phyloP scores from a whole-genome alignment of 1,284 basidiomycete genomes.

The Ganoderma meredithae region DNA sequence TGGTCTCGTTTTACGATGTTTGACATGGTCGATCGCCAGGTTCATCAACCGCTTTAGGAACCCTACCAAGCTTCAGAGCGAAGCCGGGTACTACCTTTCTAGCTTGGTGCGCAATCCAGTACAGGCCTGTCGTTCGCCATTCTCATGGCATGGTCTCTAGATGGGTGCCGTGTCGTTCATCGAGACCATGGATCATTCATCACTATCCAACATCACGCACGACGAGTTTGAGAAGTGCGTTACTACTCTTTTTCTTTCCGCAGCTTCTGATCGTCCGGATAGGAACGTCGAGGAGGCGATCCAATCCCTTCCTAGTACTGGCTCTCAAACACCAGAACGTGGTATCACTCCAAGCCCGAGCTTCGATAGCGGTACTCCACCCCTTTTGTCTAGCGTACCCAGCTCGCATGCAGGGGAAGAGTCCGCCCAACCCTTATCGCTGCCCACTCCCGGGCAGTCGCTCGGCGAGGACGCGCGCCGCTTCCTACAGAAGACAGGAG shows the following conservation, averaged over 20 bases:
- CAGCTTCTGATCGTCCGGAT: slow-evolving; percentile 6
- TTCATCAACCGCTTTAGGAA: slow-evolving; percentile 97
- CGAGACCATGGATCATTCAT: slow-evolving; percentile 96
- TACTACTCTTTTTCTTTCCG: slow-evolving; percentile 1
- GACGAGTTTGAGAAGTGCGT: slow-evolving; percentile 88
- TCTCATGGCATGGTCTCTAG: slow-evolving; percentile 46
- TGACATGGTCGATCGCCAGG: slow-evolving; percentile 48
- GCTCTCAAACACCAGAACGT: slow-evolving; percentile 55
- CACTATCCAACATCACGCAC: slow-evolving; percentile 90
- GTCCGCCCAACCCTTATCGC: slow-evolving; percentile 77
- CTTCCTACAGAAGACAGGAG: slow-evolving; percentile 87
- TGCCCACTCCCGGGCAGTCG: slow-evolving; percentile 66
- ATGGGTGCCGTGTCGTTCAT: slow-evolving; percentile 95
- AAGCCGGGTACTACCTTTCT: slow-evolving; percentile 97
- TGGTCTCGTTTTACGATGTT: not conserved
- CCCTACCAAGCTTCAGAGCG: slow-evolving; percentile 89
- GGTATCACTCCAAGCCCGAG: slow-evolving; percentile 34
- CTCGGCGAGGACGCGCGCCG: slow-evolving; percentile 82
- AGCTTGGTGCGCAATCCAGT: slow-evolving; percentile 71
- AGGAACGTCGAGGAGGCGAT: slow-evolving; percentile 90
- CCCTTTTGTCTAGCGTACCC: slow-evolving; percentile 41
- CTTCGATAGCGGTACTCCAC: slow-evolving; percentile 34
- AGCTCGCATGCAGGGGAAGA: slow-evolving; percentile 81
- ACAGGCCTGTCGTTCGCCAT: not conserved
- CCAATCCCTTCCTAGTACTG: slow-evolving; percentile 71